Evolutionary conservation across 2,329 filamentous ascomycete genomes (phyloP), one percentile per base, ranked within the genome.

Genomic region (Fusarium sp.): DNA sequence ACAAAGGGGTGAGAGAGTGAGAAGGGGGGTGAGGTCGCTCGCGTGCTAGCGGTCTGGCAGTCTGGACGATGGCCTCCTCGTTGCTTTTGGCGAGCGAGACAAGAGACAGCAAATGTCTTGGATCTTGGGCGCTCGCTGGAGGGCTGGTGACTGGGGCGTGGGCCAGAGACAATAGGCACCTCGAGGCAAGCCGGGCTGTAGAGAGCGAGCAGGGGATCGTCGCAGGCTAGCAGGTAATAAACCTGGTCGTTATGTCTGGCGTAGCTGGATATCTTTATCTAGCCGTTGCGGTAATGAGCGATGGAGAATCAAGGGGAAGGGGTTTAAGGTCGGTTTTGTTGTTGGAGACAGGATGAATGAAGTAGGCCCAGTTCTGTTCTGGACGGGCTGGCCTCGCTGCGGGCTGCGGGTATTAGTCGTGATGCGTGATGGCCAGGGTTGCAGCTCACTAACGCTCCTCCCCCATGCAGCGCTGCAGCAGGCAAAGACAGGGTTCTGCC

Each of bases 61-160:
- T 44, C 16, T 60, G 63, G 58, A 44, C 54, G 51, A 27, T 10
- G 13, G 20, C 20, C 42, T 46, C 42, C 57, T 64, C 38, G 46
- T 68, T 74, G 72, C 65, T 71, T 72, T 61, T 73, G 64, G 55
- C 55, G 62, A 54, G 51, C 68, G 64, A 74, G 64, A 74, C 73
- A 75, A 61, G 64, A 57, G 62, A 46, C 49, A 23, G 44, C 54
- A 56, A 62, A 59, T 70, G 67, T 68, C 65, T 71, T 68, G 69
- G 61, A 65, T 67, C 58, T 53, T 60, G 58, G 61, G 55, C 46
- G 56, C 55, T 40, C 46, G 58, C 55, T 40, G 53, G 62, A 68
- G 25, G 16, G 50, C 42, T 34, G 50, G 18, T 53, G 50, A 23
- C 16, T 14, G 50, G 29, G 31, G 50, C 29, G 50, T 33, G 18